phyloP scores from a whole-genome alignment of 2,329 filamentous ascomycete species.

The Orbilia javanica region DNA sequence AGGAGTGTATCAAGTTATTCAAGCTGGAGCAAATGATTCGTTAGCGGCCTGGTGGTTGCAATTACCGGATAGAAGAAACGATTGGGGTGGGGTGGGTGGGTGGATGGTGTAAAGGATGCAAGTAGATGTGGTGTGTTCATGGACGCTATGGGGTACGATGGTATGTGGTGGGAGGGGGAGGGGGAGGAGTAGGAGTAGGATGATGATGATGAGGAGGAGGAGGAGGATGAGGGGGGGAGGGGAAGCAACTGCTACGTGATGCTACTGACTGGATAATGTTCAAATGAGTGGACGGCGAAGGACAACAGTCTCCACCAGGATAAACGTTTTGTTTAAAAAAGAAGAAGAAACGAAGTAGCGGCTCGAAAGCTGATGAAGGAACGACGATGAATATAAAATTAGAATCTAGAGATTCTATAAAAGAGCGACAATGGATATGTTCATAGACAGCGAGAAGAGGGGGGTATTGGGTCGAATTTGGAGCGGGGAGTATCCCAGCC shows the following conservation, averaged over 20 bases:
- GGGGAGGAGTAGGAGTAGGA: background rate
- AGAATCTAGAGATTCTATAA: conserved; percentile 35
- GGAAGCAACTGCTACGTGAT: background rate
- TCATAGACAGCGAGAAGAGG: conserved; percentile 15
- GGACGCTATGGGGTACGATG: background rate
- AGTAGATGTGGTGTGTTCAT: no score
- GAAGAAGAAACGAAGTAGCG: conserved; percentile 2
- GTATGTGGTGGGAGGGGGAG: background rate
- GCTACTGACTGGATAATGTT: background rate
- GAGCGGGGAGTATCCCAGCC: conserved; percentile 38
- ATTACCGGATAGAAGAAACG: background rate
- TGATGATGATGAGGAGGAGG: background rate
- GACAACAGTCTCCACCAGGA: conserved; percentile 48
- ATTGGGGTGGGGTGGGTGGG: no score
- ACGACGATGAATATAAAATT: conserved; percentile 13
- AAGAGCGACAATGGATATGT: conserved; percentile 45
- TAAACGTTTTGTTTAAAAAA: no score
- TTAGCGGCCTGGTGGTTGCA: background rate
- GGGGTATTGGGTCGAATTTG: conserved; percentile 16
- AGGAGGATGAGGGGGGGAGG: background rate
- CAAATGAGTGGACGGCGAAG: conserved; percentile 55
- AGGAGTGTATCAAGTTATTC: conserved; percentile 36
- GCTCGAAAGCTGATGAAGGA: conserved; percentile 30
- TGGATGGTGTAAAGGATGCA: no score
- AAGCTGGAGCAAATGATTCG: conserved; percentile 6